Evolutionary conservation across 2,329 filamentous ascomycete species (phyloP).

Genomic region (Cercospora sp.): DNA sequence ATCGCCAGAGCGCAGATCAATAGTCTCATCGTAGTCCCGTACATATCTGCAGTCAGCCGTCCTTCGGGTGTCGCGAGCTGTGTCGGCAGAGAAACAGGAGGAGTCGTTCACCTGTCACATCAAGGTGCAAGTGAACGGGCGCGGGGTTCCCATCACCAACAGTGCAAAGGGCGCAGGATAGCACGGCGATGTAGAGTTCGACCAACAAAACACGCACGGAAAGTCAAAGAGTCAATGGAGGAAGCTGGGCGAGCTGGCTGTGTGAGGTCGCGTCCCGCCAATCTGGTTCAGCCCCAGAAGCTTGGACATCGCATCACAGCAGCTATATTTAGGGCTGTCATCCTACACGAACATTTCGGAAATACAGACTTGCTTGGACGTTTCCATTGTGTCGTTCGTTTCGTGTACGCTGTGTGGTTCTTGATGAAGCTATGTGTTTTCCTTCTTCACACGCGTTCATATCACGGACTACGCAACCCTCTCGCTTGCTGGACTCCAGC

Average conservation of each 20-base stretch:
- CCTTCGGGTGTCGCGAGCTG: neutral
- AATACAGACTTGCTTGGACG: no score
- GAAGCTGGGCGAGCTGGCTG: neutral
- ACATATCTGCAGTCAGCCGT: neutral
- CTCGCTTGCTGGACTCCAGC: no score
- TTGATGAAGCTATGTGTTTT: no score
- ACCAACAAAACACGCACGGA: constrained; percentile 14
- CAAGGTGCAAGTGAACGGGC: constrained; percentile 3
- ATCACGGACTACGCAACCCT: no score
- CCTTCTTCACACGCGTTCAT: no score
- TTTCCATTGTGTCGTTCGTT: no score
- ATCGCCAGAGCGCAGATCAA: constrained; percentile 2
- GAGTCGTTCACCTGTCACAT: neutral
- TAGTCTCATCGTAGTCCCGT: neutral
- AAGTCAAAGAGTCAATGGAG: constrained; percentile 4
- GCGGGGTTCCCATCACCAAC: neutral
- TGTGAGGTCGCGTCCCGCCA: constrained; percentile 1
- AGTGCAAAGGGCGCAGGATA: neutral
- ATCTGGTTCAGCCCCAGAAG: neutral
- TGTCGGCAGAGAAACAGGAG: neutral
- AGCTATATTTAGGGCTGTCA: constrained; percentile 2
- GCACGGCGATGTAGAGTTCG: constrained; percentile 6
- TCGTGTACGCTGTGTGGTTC: no score
- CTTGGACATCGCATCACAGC: neutral
- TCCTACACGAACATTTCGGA: neutral